These are phyloP conservation scores for Termitomyces sp. DNA, from an alignment of 768 basidiomycete genomes.

Conservation along the genomic window DNA sequence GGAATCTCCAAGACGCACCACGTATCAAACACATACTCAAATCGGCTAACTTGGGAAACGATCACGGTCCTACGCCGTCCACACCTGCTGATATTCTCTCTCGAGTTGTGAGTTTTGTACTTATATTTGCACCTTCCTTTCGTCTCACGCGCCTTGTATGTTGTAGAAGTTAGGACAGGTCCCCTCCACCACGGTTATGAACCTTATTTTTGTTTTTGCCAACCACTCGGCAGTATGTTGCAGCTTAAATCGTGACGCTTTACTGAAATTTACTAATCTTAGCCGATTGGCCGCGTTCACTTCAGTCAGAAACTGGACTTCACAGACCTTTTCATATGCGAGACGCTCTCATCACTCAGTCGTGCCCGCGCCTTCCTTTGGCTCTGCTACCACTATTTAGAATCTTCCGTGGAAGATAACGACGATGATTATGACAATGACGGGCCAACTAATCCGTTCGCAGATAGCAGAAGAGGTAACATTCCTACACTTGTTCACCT, in stretches of 20 bases:
- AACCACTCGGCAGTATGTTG: conserved; percentile 47
- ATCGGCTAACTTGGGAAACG: conserved; percentile 43
- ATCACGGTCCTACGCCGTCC: conserved; percentile 39
- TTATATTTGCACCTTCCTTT: neutral
- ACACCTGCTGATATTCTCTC: conserved; percentile 54
- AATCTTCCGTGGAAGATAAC: conserved; percentile 28
- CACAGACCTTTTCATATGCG: conserved; percentile 75
- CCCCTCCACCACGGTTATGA: conserved; percentile 68
- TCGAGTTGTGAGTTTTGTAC: conserved; percentile 36
- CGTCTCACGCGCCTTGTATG: neutral
- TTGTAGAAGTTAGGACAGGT: conserved; percentile 37
- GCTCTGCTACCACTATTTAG: conserved; percentile 78
- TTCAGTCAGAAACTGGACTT: conserved; percentile 73
- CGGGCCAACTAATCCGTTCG: conserved; percentile 50
- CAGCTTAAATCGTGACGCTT: conserved; percentile 12
- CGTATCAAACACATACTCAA: conserved; percentile 75
- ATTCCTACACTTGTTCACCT: conserved; percentile 33
- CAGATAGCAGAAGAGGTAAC: conserved; percentile 35
- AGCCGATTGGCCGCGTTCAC: conserved; percentile 58
- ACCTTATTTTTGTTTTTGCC: conserved; percentile 65
- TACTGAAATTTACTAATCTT: conserved; percentile 24
- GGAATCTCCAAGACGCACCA: conserved; percentile 73
- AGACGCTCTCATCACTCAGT: conserved; percentile 63
- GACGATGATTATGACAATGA: conserved; percentile 37
- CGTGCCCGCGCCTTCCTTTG: conserved; percentile 81